These are phyloP conservation scores for Miscanthus lutarioriparius DNA, from an alignment of 176 grass and related monocot species.

Conservation along the genomic window DNA sequence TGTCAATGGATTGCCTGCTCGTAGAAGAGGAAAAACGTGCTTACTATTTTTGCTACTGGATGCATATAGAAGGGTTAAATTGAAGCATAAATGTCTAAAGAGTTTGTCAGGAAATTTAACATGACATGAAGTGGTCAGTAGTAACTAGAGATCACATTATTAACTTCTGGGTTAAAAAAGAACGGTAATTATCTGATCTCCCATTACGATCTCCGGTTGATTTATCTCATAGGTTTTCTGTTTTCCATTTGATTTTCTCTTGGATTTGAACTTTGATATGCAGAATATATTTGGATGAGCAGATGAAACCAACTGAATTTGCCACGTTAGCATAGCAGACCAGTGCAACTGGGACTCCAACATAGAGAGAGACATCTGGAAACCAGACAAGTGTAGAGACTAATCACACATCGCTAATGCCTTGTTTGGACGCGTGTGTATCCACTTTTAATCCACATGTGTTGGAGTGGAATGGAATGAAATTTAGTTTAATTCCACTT, in stretches of 20 bases:
- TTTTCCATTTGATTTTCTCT: background rate
- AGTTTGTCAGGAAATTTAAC: background rate
- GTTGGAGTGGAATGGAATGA: no score
- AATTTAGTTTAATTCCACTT: no score
- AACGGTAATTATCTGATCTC: background rate
- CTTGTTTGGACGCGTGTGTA: no score
- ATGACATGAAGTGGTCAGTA: background rate
- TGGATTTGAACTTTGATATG: background rate
- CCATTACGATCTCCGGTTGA: background rate
- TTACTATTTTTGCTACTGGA: background rate
- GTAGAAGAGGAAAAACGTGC: background rate
- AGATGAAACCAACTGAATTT: background rate
- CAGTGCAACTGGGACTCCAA: background rate
- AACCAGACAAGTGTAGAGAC: background rate
- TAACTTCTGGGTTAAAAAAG: background rate
- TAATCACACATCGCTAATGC: background rate
- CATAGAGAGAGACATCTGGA: background rate
- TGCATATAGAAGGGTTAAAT: background rate
- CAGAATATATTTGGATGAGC: background rate
- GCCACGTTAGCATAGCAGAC: background rate
- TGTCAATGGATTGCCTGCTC: slow-evolving; percentile 82
- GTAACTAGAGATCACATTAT: background rate
- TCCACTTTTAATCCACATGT: no score
- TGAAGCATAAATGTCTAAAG: background rate
- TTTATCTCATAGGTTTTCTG: background rate